These are phyloP conservation scores for Amanita rubescens DNA, from an alignment of 768 basidiomycete genomes.

Conservation along the genomic window DNA sequence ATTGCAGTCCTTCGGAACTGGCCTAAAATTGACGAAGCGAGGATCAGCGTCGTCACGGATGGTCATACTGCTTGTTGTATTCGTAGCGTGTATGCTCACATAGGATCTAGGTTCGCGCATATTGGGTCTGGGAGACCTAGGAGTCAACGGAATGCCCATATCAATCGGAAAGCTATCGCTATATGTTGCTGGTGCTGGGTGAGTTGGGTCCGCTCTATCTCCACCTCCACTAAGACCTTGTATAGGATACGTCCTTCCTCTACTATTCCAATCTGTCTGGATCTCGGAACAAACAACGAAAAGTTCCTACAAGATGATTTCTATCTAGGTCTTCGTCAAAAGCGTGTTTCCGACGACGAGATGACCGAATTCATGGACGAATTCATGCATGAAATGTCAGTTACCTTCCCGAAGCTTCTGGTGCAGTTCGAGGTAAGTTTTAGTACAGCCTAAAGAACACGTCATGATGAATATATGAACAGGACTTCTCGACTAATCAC, in stretches of 20 bases:
- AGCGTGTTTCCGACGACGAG: conserved; percentile 52
- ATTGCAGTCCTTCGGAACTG: conserved; percentile 57
- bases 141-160: conserved; percentile 82
- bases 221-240: background rate
- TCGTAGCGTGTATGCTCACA: conserved; percentile 10
- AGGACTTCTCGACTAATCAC: conserved; percentile 91
- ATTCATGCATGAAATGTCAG: conserved; percentile 79
- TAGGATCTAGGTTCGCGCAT: conserved; percentile 65
- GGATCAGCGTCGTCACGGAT: conserved; percentile 90
- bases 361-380: conserved; percentile 87
- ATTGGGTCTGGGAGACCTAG: conserved; percentile 80
- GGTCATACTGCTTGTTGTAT: conserved; percentile 30
- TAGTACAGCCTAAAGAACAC: background rate
- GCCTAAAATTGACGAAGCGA: conserved; percentile 66
- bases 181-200: conserved; percentile 89
- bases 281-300: conserved; percentile 86
- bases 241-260: conserved; percentile 66
- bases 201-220: conserved; percentile 13
- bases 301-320: conserved; percentile 76
- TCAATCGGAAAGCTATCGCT: conserved; percentile 90
- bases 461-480: background rate
- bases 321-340: conserved; percentile 80
- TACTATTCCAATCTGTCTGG: conserved; percentile 77
- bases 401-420: conserved; percentile 70
- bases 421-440: conserved; percentile 72